Base-by-base conservation (phyloP, 129 eudicot species). In the Lactuca sativa region DNA sequence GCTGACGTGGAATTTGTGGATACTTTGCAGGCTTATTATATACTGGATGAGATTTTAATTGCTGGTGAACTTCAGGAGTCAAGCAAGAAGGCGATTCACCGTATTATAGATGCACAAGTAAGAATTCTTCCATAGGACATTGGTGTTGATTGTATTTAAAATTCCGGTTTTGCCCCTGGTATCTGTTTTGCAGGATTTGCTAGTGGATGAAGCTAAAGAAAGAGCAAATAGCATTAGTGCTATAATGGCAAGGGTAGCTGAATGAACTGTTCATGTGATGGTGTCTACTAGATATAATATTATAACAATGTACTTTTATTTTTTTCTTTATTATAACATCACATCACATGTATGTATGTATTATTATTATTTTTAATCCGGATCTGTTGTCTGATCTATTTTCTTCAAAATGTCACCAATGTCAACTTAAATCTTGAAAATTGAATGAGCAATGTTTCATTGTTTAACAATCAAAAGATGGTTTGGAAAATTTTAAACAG, bases 31-130 rank as follows among this genome's bases (percentile, higher is more conserved):
- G 95, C 93, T 49, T 91, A 85, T 76, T 91, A 85, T 80, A 88
- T 91, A 69, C 64, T 91, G 78, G 97, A 91, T 53, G 97, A 91
- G 81, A 75, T 91, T 65, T 71, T 91, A 64, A 83, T 91, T 40
- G 97, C 97, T 64, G 97, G 97, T 15, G 97, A 91, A 80, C 93
- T 91, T 44, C 96, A 88, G 74, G 97, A 91, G 73, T 88, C 97
- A 33, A 91, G 97, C 84, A 88, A 91, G 93, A 91, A 84, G 76
- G 65, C 87, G 11, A 82, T 91, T 74, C 88, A 86, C 40, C 97
- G 92, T 47, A 61, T 90, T 73, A 77, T 90, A 54, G 95, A 85
- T 61, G 86, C 86, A 49, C 97, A 90, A 78, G 97, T 90, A 76
- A 49, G 52, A 21, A 52, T 33, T 38, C 13, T 33, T 38, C 13